phyloP scores from a whole-genome alignment of 176 grass and related monocot genomes.

The Musa itinerans region DNA sequence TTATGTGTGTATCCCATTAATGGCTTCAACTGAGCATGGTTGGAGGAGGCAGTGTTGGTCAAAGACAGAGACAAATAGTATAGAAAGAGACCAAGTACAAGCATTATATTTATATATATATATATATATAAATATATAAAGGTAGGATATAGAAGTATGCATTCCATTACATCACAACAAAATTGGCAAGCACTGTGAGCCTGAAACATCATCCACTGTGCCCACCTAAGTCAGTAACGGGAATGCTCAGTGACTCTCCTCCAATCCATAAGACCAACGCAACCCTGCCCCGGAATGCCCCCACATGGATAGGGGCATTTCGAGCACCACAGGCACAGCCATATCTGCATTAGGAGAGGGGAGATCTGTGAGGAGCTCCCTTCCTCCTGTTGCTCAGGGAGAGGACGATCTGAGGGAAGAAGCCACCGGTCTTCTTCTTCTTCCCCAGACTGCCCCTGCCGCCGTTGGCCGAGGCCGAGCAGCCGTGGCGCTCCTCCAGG shows the following conservation, averaged over 20 bases:
- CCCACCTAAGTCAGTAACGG: constrained; percentile 10
- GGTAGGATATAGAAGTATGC: not conserved
- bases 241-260: not conserved
- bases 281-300: not conserved
- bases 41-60: not conserved
- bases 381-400: constrained; percentile 69
- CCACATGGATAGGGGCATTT: not conserved
- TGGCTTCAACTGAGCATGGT: not conserved
- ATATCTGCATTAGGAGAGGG: constrained; percentile 1
- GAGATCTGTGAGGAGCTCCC: constrained; percentile 57
- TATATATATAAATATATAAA: not conserved
- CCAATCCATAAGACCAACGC: not conserved
- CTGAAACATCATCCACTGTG: not conserved
- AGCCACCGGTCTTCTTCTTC: constrained; percentile 57
- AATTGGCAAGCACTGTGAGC: constrained; percentile 7
- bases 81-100: constrained; percentile 2
- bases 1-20: not conserved
- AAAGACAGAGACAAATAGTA: constrained; percentile 13
- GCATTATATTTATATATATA: not conserved
- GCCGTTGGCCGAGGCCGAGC: constrained; percentile 14
- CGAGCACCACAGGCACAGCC: not conserved
- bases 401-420: constrained; percentile 67
- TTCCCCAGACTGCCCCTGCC: constrained; percentile 11
- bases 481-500: constrained; percentile 43
- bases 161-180: constrained; percentile 19